Evolutionary conservation across 2,329 filamentous ascomycete genomes (phyloP), one percentile per base, ranked within the genome.

Genomic region (Neonectria coccinea): DNA sequence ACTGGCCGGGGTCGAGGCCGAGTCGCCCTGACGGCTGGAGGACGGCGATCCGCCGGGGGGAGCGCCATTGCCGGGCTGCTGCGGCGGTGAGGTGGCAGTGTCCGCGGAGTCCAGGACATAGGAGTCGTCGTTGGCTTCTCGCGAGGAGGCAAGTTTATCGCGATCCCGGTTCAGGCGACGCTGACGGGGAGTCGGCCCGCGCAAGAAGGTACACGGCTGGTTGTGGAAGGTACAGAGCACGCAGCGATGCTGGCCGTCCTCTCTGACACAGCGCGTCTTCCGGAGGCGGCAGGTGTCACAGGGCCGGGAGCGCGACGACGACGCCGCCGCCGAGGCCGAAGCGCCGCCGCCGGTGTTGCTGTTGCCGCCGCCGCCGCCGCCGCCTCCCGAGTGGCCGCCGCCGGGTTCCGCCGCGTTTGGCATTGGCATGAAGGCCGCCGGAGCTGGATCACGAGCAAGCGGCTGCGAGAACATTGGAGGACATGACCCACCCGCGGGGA

Each of bases 141-240:
- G 69, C 50, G 41, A 51, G 4, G 60, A 59, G 4, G 11, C 42
- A 14, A 66, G 67, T 48, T 66, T 72, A 11, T 73, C 56, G n/a
- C 56, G 63, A 36, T 73, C 70, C 29, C 65, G 60, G 57, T 74
- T 55, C 64, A 73, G 64, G 58, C 72, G 68, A 45, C 75, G 74
- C 51, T 75, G 70, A 39, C 77, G 75, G 31, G 76, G 76, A 16
- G 76, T 75, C 18, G 77, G 77, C 0, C 77, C 77, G n/a, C 76
- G 75, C 55, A 89, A 81, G 74, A 89, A 91, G 25, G 89, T 91
- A 76, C 89, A 91, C 67, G 88, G 85, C 73, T 90, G 87, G 75
- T 87, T 87, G 78, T 91, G 88, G 75, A 90, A 90, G 66, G 86
- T 84, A 77, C 89, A 91, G 63, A 90, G 79, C 53, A 90, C 86